A percentile compares a stretch with the other conserved stretches of the same genome.
Evolutionary conservation across 2,329 filamentous ascomycete species (phyloP).

Genomic region (Escovopsis sp.): DNA sequence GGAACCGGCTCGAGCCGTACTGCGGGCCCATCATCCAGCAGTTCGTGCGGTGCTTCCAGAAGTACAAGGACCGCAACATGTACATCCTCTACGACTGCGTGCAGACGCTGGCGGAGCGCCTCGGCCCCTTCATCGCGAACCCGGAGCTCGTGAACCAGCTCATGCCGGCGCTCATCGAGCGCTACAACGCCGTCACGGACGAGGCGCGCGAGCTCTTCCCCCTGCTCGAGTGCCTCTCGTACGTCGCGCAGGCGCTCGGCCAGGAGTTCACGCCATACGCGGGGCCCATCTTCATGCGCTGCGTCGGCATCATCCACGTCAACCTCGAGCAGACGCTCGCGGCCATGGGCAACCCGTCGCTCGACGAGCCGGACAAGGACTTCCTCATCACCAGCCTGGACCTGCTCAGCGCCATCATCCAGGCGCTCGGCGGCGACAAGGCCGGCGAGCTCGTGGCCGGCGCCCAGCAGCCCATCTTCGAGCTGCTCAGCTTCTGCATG

Average conservation of each 20-base stretch:
- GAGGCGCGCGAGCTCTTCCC: constrained; percentile 90
- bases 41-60: constrained; percentile 80
- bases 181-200: constrained; percentile 78
- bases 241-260: constrained; percentile 76
- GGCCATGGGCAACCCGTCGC: constrained; percentile 48
- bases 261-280: constrained; percentile 75
- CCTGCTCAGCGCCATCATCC: constrained; percentile 81
- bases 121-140: constrained; percentile 67
- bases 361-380: constrained; percentile 85
- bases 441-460: constrained; percentile 61
- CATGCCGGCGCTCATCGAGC: constrained; percentile 82
- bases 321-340: constrained; percentile 73
- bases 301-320: constrained; percentile 78
- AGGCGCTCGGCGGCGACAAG: constrained; percentile 63
- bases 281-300: constrained; percentile 71
- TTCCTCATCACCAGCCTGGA: constrained; percentile 93
- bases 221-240: constrained; percentile 89
- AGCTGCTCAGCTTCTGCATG: constrained; percentile 83
- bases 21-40: constrained; percentile 81
- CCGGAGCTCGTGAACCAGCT: constrained; percentile 69
- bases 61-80: constrained; percentile 98
- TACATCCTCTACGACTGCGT: constrained; percentile 98
- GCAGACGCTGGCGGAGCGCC: constrained; percentile 86
- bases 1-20: constrained; percentile 67
- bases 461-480: constrained; percentile 74